Percentiles rank a stretch among this genome's conserved stretches.
Conservation (phyloP, 352 stramenopile species). For the Pythium pyrilobum region DNA sequence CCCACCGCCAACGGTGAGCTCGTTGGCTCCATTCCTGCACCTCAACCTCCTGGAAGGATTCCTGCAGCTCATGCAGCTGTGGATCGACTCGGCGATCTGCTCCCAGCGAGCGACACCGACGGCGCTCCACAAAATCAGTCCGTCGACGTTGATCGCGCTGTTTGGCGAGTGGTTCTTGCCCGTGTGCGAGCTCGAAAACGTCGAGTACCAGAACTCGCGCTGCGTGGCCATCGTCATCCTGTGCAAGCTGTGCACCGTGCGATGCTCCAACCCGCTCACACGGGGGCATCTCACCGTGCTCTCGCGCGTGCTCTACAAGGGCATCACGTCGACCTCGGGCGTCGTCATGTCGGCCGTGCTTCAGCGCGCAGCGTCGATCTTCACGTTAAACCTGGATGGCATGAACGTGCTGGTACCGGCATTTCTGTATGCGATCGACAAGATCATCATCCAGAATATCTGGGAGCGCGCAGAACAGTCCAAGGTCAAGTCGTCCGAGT, state of each 20-base stretch:
- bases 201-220: constrained; percentile 71
- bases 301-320: constrained; percentile 64
- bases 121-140: constrained; percentile 63
- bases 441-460: constrained; percentile 81
- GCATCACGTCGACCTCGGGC: constrained; percentile 64
- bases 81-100: constrained; percentile 77
- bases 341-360: constrained; percentile 79
- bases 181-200: constrained; percentile 64
- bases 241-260: constrained; percentile 71
- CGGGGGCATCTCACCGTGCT: constrained; percentile 60
- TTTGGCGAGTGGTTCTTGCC: constrained; percentile 86
- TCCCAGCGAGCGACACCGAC: constrained; percentile 46
- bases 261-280: constrained; percentile 55
- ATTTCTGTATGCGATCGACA: constrained; percentile 77
- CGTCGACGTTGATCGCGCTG: constrained; percentile 75
- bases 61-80: constrained; percentile 68
- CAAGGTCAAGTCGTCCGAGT: constrained; percentile 67
- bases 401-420: constrained; percentile 75
- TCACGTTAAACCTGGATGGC: constrained; percentile 73
- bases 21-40: constrained; percentile 56
- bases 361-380: constrained; percentile 65
- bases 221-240: constrained; percentile 75
- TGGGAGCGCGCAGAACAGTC: constrained; percentile 62
- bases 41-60: constrained; percentile 72
- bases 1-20: constrained; percentile 59